Conservation (phyloP, 352 stramenopile species). For the Phytophthora colocasiae region DNA sequence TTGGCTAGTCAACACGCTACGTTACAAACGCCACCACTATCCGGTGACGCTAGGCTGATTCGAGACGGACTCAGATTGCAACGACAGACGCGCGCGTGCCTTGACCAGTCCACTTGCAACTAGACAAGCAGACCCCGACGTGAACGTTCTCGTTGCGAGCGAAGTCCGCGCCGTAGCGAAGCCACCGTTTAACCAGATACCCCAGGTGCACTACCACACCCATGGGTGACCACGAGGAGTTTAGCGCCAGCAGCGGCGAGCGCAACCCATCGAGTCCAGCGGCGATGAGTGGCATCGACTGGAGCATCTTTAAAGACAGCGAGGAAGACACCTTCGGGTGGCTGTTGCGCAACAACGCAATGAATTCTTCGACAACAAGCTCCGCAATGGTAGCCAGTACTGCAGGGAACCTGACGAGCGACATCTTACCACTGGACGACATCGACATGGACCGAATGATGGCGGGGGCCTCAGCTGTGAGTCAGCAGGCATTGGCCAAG, state of each 20-base stretch:
- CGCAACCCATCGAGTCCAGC: conserved; percentile 20
- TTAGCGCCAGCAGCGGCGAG: conserved; percentile 4
- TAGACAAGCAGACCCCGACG: conserved; percentile 18
- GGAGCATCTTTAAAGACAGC: conserved; percentile 73
- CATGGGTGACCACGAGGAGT: conserved; percentile 32
- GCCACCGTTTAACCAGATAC: background rate
- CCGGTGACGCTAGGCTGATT: conserved; percentile 24
- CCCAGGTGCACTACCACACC: background rate
- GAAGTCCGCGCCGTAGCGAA: background rate
- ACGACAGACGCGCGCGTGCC: conserved; percentile 25
- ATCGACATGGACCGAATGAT: conserved; percentile 45
- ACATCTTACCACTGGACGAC: conserved; percentile 51
- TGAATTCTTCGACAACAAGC: background rate
- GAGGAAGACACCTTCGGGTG: conserved; percentile 68
- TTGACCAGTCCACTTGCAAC: conserved; percentile 9
- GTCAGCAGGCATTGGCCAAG: conserved; percentile 9
- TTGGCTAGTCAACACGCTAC: conserved; percentile 2
- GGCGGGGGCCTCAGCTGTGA: conserved; percentile 9
- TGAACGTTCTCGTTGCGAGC: too few relatives aligned
- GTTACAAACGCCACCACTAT: background rate
- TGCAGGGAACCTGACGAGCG: conserved; percentile 9
- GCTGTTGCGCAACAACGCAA: conserved; percentile 53
- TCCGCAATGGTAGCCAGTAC: background rate
- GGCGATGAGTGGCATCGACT: conserved; percentile 64
- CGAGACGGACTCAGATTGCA: conserved; percentile 24